Evolutionary conservation across 2,329 filamentous ascomycete species (phyloP).

Genomic region (Paecilomyces variotii): DNA sequence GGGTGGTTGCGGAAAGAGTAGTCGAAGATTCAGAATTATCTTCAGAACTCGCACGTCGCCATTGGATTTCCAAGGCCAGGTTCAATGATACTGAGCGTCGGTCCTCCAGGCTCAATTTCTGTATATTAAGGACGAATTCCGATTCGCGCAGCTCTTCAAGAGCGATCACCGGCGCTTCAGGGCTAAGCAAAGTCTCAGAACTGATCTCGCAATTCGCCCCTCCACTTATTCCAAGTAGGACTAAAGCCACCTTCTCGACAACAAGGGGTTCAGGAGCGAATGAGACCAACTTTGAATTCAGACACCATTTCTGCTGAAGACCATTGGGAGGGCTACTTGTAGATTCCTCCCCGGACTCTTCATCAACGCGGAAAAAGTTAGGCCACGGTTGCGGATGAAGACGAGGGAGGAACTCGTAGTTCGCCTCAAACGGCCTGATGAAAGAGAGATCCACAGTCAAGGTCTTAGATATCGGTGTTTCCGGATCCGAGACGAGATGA

Average conservation of each 20-base stretch:
- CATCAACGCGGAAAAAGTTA: constrained; percentile 65
- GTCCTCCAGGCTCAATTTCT: constrained; percentile 75
- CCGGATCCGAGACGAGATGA: constrained; percentile 67
- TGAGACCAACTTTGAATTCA: constrained; percentile 64
- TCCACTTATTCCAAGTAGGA: constrained; percentile 53
- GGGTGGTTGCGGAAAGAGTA: constrained; percentile 53
- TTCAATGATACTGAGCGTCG: constrained; percentile 67
- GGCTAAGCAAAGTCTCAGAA: constrained; percentile 22
- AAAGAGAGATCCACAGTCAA: constrained; percentile 62
- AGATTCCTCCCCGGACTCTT: constrained; percentile 23
- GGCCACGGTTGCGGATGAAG: constrained; percentile 77
- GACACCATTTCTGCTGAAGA: constrained; percentile 70
- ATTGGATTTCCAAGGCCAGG: constrained; percentile 65
- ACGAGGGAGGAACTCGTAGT: constrained; percentile 76
- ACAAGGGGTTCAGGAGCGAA: constrained; percentile 60
- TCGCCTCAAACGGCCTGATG: constrained; percentile 80
- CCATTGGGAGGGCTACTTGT: constrained; percentile 44
- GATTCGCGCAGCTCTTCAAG: constrained; percentile 65
- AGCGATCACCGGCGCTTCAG: constrained; percentile 38
- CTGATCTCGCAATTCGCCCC: constrained; percentile 51
- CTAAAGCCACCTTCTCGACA: constrained; percentile 58
- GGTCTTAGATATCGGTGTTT: constrained; percentile 71
- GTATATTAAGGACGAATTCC: constrained; percentile 64
- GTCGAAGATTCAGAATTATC: constrained; percentile 17
- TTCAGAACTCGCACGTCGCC: constrained; percentile 52